phyloP scores from a whole-genome alignment of 1,284 basidiomycete genomes.

The Ganoderma multipileum region DNA sequence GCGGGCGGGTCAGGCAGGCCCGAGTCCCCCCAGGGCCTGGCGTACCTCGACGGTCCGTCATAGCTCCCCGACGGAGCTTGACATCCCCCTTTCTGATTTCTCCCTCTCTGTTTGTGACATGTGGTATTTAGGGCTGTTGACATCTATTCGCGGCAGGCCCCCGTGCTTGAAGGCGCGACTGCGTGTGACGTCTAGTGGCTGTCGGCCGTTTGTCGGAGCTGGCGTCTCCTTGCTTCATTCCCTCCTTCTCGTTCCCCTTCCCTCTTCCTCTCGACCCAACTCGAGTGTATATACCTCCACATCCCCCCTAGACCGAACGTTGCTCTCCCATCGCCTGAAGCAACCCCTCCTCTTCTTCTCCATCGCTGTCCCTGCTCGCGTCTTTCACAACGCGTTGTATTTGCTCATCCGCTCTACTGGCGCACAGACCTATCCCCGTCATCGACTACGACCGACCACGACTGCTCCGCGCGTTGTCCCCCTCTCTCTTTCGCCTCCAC shows the following conservation, averaged over 20 bases:
- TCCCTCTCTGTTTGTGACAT: constrained; percentile 4
- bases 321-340: neutral
- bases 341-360: constrained; percentile 1
- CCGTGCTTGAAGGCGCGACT: constrained; percentile 3
- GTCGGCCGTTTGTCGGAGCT: constrained; percentile 14
- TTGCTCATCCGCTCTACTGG: neutral
- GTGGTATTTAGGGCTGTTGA: constrained; percentile 13
- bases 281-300: constrained; percentile 1
- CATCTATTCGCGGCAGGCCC: neutral
- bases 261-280: neutral
- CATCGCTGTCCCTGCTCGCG: neutral
- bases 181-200: constrained; percentile 10
- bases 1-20: neutral
- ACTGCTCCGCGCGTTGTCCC: neutral
- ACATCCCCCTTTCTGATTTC: neutral
- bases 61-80: constrained; percentile 9
- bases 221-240: constrained; percentile 7
- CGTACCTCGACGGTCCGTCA: constrained; percentile 16
- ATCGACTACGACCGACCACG: neutral
- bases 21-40: neutral
- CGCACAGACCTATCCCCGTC: neutral
- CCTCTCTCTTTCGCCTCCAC: neutral
- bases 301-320: neutral
- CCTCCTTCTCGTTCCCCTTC: neutral
- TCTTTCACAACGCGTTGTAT: neutral